A percentile compares a stretch with the other conserved stretches of the same genome.
phyloP scores from a whole-genome alignment of 768 basidiomycete species.

The Rhizopogon sp. region DNA sequence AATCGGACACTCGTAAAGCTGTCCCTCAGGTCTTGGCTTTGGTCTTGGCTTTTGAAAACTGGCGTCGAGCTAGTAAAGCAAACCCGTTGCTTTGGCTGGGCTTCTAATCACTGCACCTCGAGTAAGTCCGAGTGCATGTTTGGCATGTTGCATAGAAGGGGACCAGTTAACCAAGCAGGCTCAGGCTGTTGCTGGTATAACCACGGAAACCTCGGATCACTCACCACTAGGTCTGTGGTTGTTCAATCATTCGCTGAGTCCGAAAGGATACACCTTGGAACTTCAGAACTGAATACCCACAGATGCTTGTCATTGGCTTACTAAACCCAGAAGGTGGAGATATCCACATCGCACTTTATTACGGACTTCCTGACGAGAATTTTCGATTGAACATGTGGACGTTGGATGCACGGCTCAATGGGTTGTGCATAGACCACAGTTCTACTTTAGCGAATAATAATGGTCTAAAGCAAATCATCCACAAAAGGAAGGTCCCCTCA shows the following conservation, averaged over 20 bases:
- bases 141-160: no score
- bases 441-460: background rate
- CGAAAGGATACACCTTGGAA: background rate
- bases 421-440: background rate
- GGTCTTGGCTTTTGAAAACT: no score
- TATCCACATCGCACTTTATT: background rate
- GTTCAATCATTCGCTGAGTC: background rate
- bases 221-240: background rate
- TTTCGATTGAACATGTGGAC: no score
- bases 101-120: background rate
- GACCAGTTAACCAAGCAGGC: no score
- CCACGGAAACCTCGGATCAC: background rate
- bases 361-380: no score
- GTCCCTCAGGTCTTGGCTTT: no score
- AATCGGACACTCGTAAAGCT: background rate
- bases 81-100: background rate
- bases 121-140: no score
- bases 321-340: no score
- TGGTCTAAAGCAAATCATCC: background rate
- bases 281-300: background rate
- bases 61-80: background rate
- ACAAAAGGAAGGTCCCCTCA: background rate
- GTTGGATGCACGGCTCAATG: no score
- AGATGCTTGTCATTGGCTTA: no score
- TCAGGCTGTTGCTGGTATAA: no score